These are phyloP conservation scores for Globisporangium parvum DNA, from an alignment of 352 stramenopile genomes.

Conservation along the genomic window DNA sequence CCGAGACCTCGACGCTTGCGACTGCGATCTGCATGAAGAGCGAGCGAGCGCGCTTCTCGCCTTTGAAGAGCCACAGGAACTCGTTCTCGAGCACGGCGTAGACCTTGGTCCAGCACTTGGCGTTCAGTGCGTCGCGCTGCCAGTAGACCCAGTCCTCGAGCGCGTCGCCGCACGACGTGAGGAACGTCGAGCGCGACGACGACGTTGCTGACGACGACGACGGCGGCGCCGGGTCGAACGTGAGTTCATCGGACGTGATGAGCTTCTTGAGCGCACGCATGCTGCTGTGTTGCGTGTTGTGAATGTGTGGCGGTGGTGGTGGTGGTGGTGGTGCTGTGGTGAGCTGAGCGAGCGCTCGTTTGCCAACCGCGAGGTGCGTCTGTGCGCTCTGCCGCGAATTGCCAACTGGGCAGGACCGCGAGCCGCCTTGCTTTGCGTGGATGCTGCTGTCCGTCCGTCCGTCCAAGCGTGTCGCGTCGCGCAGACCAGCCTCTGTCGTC, in stretches of 20 bases:
- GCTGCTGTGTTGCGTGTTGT: background rate
- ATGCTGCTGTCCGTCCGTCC: no score
- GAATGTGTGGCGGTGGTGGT: no score
- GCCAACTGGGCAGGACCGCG: no score
- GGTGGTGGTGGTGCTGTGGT: background rate
- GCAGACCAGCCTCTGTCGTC: no score
- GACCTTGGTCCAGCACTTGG: constrained; percentile 76
- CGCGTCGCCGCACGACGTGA: constrained; percentile 31
- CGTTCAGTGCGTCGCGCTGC: constrained; percentile 63
- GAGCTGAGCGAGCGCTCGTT: no score
- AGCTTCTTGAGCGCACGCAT: constrained; percentile 18
- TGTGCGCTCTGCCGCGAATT: no score
- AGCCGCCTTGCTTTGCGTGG: no score
- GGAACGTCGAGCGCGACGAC: constrained; percentile 35
- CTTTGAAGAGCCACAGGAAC: constrained; percentile 78
- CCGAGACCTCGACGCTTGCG: constrained; percentile 56
- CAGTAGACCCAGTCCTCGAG: constrained; percentile 83
- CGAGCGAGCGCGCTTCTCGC: constrained; percentile 41
- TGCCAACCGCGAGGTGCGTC: no score
- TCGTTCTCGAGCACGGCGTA: constrained; percentile 76
- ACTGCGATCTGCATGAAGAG: constrained; percentile 77
- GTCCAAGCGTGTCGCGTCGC: no score
- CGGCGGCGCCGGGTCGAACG: constrained; percentile 12
- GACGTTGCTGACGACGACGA: constrained; percentile 25
- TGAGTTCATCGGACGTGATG: constrained; percentile 21